Evolutionary conservation across 1,139 yeast genomes (phyloP), one percentile per base, ranked within the genome.

Genomic region (Yueomyces sp.): DNA sequence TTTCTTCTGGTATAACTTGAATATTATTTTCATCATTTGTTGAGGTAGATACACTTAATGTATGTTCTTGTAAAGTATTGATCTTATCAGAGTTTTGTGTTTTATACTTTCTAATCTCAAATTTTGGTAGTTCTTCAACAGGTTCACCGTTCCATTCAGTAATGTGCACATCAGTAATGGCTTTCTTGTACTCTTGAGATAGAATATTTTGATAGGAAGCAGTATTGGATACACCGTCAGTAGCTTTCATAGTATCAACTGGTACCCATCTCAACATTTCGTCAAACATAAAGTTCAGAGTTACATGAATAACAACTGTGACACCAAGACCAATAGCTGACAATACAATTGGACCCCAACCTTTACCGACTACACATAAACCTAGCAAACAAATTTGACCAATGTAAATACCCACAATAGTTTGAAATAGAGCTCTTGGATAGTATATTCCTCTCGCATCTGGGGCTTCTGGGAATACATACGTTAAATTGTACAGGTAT

Each of bases 341-440:
- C 43, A 91, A 66, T 12, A 75, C 89, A 50, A 89, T 73, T 40
- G 95, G 94, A 36, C 95, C 96, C 96, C 96, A 89, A 45, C 94
- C 84, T 70, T 86, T 85, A 50, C 95, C 93, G 55, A 87, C 86
- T 29, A 78, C 85, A 59, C 87, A 86, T 49, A 91, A 69, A 44
- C 94, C 96, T 50, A 89, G 65, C 57, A 91, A 59, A 67, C 95
- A 85, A 32, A 87, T 63, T 63, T 91, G 91, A 26, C 93, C 94
- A 50, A 91, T 64, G 62, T 91, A 91, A 39, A 91, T 64, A 45
- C 97, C 97, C 37, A 83, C 80, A 57, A 91, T 78, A 0, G 91
- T 79, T 65, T 91, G 96, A 64, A 80, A 81, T 48, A 91, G 67
- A 2, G 96, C 96, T 51, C 81, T 73, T 44, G 95, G 94, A 60